Conservation (phyloP, 306 rosid genomes). For the Rosa lucieae region DNA sequence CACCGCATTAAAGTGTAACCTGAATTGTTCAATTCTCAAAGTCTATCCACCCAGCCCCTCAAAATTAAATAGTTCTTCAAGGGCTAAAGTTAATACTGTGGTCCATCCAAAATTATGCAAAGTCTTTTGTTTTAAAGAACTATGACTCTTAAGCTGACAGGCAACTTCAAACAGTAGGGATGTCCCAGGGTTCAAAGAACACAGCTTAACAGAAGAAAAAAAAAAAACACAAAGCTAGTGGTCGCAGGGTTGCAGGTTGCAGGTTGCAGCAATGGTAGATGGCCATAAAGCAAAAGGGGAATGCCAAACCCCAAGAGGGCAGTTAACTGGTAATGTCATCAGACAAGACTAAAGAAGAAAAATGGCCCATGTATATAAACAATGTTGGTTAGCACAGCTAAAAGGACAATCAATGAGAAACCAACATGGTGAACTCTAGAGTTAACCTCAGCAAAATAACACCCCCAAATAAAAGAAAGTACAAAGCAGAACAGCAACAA, state of each 20-base stretch:
- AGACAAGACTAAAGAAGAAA: neutral
- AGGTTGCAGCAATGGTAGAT: slow-evolving; percentile 3
- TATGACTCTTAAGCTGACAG: neutral
- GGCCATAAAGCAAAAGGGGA: neutral
- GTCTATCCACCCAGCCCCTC: neutral
- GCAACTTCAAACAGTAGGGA: neutral
- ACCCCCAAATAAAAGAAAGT: neutral
- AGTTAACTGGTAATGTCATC: neutral
- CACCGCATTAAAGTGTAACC: neutral
- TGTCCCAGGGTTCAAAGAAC: too few relatives aligned
- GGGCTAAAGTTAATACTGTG: neutral
- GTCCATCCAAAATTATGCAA: slow-evolving; percentile 1
- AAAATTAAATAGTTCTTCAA: neutral
- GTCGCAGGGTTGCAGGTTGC: neutral
- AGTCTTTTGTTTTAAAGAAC: neutral
- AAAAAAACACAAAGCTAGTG: neutral
- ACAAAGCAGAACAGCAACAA: neutral
- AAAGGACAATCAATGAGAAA: neutral
- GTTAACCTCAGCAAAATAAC: neutral
- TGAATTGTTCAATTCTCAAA: neutral
- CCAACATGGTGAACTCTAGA: neutral
- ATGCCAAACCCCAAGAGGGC: too few relatives aligned
- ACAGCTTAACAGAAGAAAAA: neutral
- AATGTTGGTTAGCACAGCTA: neutral
- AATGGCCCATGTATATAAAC: neutral